phyloP scores from a whole-genome alignment of 345 rosid species.

The Eucalyptus tenuipes region DNA sequence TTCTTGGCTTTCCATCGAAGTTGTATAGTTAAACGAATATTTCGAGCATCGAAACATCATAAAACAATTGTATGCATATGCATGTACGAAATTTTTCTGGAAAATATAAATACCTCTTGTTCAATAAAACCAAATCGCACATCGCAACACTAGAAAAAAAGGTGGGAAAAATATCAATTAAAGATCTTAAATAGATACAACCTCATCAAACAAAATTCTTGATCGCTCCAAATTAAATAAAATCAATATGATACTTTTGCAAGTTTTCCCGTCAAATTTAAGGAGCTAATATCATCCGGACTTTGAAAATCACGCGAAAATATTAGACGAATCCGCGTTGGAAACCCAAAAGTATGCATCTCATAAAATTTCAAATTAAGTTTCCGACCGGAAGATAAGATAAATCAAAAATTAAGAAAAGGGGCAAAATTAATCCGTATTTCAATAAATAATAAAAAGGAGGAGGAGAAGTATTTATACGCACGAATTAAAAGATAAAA shows the following conservation, averaged over 20 bases:
- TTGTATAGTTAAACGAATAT: background rate
- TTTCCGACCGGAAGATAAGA: background rate
- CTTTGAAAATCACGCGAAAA: background rate
- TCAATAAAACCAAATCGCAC: background rate
- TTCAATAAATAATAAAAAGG: background rate
- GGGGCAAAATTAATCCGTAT: background rate
- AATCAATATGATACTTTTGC: rapidly evolving
- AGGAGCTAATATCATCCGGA: rapidly evolving
- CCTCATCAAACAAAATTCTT: background rate
- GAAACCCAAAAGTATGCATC: background rate
- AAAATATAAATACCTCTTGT: background rate
- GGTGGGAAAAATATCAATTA: background rate
- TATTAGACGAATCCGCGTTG: too few species aligned
- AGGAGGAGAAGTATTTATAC: background rate
- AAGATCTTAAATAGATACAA: rapidly evolving
- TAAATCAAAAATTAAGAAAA: background rate
- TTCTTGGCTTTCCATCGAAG: background rate
- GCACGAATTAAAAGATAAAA: background rate
- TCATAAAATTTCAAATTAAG: background rate
- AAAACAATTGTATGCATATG: rapidly evolving
- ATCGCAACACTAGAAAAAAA: rapidly evolving
- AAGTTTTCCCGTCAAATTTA: background rate
- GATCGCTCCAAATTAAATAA: background rate
- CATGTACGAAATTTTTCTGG: background rate
- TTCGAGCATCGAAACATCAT: rapidly evolving